Evolutionary conservation across 2,329 filamentous ascomycete genomes (phyloP), one percentile per base, ranked within the genome.

Genomic region (Mycocentrospora acerina): DNA sequence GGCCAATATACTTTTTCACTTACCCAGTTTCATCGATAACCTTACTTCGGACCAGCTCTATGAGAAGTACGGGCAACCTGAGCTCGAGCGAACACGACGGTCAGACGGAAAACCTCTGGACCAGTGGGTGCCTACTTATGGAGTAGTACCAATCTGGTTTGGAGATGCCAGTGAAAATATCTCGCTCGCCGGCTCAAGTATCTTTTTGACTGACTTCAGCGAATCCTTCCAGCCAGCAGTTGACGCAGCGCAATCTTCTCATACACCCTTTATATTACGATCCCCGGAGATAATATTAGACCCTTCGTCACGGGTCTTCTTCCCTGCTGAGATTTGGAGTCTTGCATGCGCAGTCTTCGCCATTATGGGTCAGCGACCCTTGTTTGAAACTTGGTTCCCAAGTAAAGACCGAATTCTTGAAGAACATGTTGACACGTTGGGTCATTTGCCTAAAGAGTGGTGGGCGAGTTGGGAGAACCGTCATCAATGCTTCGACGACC

Each of bases 221-320:
- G 45, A 48, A 39, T 44, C 41, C 11, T 44, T 37, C 32, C 32
- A 35, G 11, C 45, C 41, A 29, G 32, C 35, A 29, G n/a, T 42
- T 12, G 35, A 42, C 7, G 17, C 7, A 19, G 26, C 7, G 8
- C 28, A 36, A 24, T n/a, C 24, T 32, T 39, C 30, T 29, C 34
- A 38, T 11, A 36, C 43, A 9, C 43, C 43, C 2, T 17, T 30
- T 1, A 16, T 30, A 13, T 14, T 40, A 8, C 41, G 32, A 24
- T 18, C 41, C 0, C 45, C 41, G 24, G 45, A 48, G 27, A 11
- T 42, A 4, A 11, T 44, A 10, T 22, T 48, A 24, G 29, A 40
- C 1, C 30, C 32, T 15, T 24, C 2, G 12, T 34, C 29, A 25
- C 17, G 5, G 12, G 24, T 38, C 12, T 38, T 37, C 13, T 45